These are phyloP conservation scores for Madurella fahalii DNA, from an alignment of 2,329 filamentous ascomycete species.

Conservation along the genomic window DNA sequence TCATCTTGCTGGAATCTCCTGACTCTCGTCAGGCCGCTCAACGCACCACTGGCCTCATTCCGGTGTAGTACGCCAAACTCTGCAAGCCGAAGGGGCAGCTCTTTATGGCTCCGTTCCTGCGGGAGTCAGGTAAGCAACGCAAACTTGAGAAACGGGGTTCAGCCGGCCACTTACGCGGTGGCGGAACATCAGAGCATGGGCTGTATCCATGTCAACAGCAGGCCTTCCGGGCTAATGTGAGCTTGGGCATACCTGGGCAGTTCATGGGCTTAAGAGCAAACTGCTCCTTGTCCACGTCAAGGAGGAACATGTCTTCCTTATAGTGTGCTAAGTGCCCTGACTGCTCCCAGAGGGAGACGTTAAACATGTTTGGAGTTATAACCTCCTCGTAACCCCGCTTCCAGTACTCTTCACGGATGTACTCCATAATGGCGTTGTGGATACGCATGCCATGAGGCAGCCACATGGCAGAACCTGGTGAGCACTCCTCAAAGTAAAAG, in stretches of 20 bases:
- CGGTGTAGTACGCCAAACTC: conserved; percentile 95
- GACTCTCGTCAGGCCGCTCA: conserved; percentile 87
- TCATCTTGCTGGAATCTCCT: conserved; percentile 95
- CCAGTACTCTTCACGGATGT: conserved; percentile 84
- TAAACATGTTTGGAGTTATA: conserved; percentile 94
- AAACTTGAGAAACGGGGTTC: too few relatives aligned
- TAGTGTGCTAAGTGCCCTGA: conserved; percentile 94
- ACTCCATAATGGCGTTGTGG: conserved; percentile 80
- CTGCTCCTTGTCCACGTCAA: conserved; percentile 76
- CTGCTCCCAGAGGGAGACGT: conserved; percentile 86
- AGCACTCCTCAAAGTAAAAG: conserved; percentile 93
- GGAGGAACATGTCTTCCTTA: conserved; percentile 83
- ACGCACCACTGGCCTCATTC: conserved; percentile 89
- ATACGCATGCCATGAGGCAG: conserved; percentile 89
- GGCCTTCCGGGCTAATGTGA: not conserved
- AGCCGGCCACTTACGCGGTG: conserved; percentile 18
- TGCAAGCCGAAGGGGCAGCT: conserved; percentile 86
- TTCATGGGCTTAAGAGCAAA: conserved; percentile 92
- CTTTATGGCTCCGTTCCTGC: conserved; percentile 71
- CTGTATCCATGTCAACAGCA: conserved; percentile 7
- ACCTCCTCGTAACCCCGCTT: conserved; percentile 93
- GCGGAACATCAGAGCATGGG: conserved; percentile 29
- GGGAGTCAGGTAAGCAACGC: not conserved
- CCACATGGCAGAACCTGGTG: conserved; percentile 91
- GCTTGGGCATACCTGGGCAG: conserved; percentile 56